Evolutionary conservation across 306 rosid genomes (phyloP).

Genomic region (Prunus dulcis): DNA sequence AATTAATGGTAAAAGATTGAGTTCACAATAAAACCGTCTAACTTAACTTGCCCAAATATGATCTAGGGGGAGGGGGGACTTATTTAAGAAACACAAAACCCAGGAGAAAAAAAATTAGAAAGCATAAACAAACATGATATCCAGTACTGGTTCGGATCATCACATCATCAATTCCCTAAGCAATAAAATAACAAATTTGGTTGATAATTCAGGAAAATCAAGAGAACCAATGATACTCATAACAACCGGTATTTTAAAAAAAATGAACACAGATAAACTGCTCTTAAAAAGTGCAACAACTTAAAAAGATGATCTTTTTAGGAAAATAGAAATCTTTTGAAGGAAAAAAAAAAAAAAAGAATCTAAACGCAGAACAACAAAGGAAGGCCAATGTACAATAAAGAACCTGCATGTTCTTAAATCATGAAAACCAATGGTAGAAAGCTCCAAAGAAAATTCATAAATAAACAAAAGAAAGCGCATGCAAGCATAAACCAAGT

Average conservation of each 20-base stretch:
- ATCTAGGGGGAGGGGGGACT: not conserved
- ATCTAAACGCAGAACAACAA: not conserved
- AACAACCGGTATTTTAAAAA: not conserved
- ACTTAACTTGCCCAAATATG: not conserved
- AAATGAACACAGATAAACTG: not conserved
- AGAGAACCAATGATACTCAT: not conserved
- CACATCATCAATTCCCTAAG: not conserved
- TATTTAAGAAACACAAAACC: not conserved
- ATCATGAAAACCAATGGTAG: not conserved
- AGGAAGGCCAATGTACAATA: not conserved
- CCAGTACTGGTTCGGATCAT: not conserved
- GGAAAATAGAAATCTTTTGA: not conserved
- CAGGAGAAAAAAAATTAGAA: not conserved
- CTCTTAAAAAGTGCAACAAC: not conserved
- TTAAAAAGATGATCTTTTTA: not conserved
- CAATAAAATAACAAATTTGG: not conserved
- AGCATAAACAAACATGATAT: not conserved
- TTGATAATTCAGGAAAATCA: not conserved
- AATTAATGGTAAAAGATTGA: not conserved
- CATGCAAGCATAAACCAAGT: not conserved
- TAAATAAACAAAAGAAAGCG: not conserved
- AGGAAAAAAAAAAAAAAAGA: not conserved
- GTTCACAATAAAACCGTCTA: not conserved
- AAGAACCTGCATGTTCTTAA: conserved; percentile 2
- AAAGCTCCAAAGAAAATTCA: not conserved